These are phyloP conservation scores for Podaxis mareebaensis DNA, from an alignment of 768 basidiomycete species.

Conservation along the genomic window DNA sequence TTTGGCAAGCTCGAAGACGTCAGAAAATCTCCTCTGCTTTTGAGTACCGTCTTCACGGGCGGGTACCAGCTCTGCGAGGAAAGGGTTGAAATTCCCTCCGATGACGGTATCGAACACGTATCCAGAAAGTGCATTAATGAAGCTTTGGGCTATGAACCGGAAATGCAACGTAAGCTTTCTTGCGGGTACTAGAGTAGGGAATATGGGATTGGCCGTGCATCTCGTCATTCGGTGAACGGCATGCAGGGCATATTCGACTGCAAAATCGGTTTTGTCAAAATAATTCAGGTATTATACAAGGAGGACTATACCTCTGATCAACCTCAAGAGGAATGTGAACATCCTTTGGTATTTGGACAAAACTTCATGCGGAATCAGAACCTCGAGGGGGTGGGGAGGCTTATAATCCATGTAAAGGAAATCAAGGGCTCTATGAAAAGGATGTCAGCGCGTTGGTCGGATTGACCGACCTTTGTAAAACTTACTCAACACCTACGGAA, in stretches of 20 bases:
- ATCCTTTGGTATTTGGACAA: slow-evolving; percentile 86
- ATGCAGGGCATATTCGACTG: slow-evolving; percentile 69
- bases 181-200: slow-evolving; percentile 56
- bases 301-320: slow-evolving; percentile 65
- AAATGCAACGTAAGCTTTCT: slow-evolving; percentile 63
- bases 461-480: not conserved
- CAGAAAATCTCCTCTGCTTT: slow-evolving; percentile 43
- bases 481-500: slow-evolving; percentile 49
- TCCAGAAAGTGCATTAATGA: slow-evolving; percentile 63
- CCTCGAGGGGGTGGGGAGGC: slow-evolving; percentile 75
- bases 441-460: not conserved
- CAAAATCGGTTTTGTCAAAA: slow-evolving; percentile 9
- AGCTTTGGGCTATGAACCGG: slow-evolving; percentile 72
- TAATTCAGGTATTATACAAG: not conserved
- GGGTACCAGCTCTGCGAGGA: slow-evolving; percentile 46
- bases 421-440: slow-evolving; percentile 67
- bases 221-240: slow-evolving; percentile 68
- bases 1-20: slow-evolving; percentile 71
- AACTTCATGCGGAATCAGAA: slow-evolving; percentile 68
- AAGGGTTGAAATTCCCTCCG: slow-evolving; percentile 71
- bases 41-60: not conserved
- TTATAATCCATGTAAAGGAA: slow-evolving; percentile 91
- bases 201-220: slow-evolving; percentile 42
- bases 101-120: slow-evolving; percentile 86
- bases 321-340: slow-evolving; percentile 76